These are phyloP conservation scores for Ophiostoma ips DNA, from an alignment of 2,329 filamentous ascomycete species.

Conservation along the genomic window DNA sequence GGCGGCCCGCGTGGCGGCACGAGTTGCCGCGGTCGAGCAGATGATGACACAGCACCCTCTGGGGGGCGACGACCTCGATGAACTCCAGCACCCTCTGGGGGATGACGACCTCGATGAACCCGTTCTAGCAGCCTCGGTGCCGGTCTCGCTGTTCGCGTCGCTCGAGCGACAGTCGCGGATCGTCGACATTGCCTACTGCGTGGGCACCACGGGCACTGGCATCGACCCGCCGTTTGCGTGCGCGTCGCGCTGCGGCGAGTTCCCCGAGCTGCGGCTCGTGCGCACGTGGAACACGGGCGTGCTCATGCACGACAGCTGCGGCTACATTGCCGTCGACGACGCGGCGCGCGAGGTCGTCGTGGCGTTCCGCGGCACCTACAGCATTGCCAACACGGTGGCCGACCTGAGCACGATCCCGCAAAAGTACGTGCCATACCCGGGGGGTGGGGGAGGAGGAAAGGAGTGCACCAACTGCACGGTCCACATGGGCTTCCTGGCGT, in stretches of 20 bases:
- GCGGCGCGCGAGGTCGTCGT: constrained; percentile 47
- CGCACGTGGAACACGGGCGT: constrained; percentile 84
- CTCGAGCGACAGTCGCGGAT: constrained; percentile 82
- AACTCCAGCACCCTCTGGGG: no score
- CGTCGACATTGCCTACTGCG: constrained; percentile 90
- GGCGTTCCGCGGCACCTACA: constrained; percentile 90
- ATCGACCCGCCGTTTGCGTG: constrained; percentile 75
- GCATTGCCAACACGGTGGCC: constrained; percentile 76
- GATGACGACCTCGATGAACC: neutral
- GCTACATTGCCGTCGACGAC: constrained; percentile 85
- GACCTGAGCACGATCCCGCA: constrained; percentile 85
- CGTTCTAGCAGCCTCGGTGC: constrained; percentile 25
- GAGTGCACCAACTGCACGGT: constrained; percentile 78
- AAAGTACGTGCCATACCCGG: constrained; percentile 72
- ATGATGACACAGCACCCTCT: neutral
- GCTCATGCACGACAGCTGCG: constrained; percentile 78
- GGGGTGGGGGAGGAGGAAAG: constrained; percentile 17
- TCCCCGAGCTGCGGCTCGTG: constrained; percentile 64
- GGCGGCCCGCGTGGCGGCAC: neutral
- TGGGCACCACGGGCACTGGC: constrained; percentile 74
- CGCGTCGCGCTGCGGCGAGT: constrained; percentile 71
- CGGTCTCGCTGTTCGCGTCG: constrained; percentile 55
- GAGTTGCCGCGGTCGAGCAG: neutral
- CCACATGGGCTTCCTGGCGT: constrained; percentile 75
- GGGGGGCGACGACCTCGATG: neutral